Conservation (phyloP, 148 eudicot genomes). For the Amaranthus cruentus region DNA sequence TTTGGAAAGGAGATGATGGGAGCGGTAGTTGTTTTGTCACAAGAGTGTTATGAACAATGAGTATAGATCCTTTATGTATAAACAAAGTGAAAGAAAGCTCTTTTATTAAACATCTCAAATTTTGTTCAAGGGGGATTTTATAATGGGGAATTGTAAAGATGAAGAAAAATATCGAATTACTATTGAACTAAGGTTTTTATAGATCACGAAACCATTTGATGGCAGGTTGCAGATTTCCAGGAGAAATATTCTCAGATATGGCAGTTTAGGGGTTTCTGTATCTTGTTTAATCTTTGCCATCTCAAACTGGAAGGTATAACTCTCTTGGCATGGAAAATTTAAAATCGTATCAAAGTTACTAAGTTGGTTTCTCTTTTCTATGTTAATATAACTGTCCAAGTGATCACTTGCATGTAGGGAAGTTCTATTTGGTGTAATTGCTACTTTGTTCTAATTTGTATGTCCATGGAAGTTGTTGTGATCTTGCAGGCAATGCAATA, state of each 20-base stretch:
- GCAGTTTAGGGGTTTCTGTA: conserved; percentile 77
- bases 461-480: conserved; percentile 42
- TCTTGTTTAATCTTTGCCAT: conserved; percentile 67
- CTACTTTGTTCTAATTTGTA: conserved; percentile 24
- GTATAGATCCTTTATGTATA: background rate
- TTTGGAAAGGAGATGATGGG: background rate
- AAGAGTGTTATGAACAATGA: background rate
- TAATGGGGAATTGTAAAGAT: background rate
- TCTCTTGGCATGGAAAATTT: background rate
- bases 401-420: background rate
- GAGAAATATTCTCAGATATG: conserved; percentile 78
- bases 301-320: conserved; percentile 75
- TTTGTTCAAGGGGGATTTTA: background rate
- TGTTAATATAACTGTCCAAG: conserved; percentile 4
- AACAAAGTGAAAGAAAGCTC: background rate
- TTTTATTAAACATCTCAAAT: background rate
- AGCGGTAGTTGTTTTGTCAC: background rate
- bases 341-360: background rate
- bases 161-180: background rate
- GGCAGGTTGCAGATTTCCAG: conserved; percentile 90
- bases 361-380: conserved; percentile 8
- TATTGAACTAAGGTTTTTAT: conserved; percentile 14
- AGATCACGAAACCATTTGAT: conserved; percentile 41
- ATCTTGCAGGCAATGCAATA: conserved; percentile 94
- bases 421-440: background rate